A percentile compares a stretch with the other conserved stretches of the same genome.
phyloP scores from a whole-genome alignment of 768 basidiomycete species.

The Lyophyllum semitale region DNA sequence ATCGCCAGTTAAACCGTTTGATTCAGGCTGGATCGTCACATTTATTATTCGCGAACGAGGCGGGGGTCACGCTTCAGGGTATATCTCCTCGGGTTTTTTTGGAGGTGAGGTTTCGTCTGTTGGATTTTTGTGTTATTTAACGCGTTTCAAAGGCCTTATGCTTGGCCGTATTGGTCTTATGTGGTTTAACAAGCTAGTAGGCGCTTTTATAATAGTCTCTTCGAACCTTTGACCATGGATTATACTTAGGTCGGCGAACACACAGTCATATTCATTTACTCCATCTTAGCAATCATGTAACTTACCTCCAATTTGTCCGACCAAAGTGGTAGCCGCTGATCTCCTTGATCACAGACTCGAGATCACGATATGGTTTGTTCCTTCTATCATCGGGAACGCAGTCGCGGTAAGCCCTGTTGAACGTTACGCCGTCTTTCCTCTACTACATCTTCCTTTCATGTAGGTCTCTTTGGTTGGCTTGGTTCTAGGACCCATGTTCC shows the following conservation, averaged over 20 bases:
- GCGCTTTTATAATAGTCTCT: not conserved
- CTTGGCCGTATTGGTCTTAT: slow-evolving; percentile 54
- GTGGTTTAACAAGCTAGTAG: slow-evolving; percentile 47
- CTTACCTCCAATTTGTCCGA: not conserved
- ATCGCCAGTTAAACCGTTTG: not conserved
- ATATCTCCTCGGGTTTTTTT: slow-evolving; percentile 35
- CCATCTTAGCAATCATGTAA: not conserved
- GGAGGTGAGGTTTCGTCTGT: slow-evolving; percentile 11
- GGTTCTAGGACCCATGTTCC: slow-evolving; percentile 57
- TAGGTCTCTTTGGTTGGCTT: slow-evolving; percentile 49
- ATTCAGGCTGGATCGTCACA: slow-evolving; percentile 55
- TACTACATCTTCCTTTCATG: not conserved
- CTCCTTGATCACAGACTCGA: slow-evolving; percentile 37
- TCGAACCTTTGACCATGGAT: not conserved
- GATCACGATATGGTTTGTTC: slow-evolving; percentile 66
- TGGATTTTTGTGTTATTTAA: not conserved
- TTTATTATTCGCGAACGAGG: slow-evolving; percentile 46
- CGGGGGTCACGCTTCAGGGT: slow-evolving; percentile 49
- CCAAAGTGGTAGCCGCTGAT: not conserved
- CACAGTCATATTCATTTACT: slow-evolving; percentile 32
- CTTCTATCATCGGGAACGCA: slow-evolving; percentile 55
- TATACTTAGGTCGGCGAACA: slow-evolving; percentile 32
- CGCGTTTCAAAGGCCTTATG: slow-evolving; percentile 37
- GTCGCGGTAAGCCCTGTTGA: slow-evolving; percentile 34
- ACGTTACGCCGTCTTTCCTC: not conserved